phyloP scores from a whole-genome alignment of 768 basidiomycete species.

The Cubamyces lactineus region DNA sequence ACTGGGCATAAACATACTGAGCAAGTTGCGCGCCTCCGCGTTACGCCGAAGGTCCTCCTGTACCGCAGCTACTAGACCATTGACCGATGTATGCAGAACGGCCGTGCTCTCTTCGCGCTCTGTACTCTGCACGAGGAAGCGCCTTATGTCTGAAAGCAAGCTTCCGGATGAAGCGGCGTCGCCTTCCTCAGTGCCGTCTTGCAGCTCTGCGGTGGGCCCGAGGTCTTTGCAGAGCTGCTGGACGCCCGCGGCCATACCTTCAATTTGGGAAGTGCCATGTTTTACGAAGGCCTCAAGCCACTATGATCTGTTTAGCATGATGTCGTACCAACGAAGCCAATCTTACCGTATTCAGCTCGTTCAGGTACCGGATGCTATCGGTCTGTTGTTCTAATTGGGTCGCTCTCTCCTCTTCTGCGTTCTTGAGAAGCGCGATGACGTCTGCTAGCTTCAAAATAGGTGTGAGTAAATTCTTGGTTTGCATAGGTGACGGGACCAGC shows the following conservation, averaged over 20 bases:
- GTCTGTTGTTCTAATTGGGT: constrained; percentile 65
- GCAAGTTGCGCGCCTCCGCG: constrained; percentile 44
- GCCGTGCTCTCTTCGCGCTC: constrained; percentile 37
- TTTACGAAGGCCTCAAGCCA: constrained; percentile 88
- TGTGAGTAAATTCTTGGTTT: background rate
- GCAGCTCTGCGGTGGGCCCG: constrained; percentile 37
- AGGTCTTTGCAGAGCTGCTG: constrained; percentile 62
- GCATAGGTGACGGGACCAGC: background rate
- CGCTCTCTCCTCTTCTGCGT: constrained; percentile 50
- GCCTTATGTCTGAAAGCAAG: constrained; percentile 41
- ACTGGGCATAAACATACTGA: constrained; percentile 34
- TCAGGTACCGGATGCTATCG: constrained; percentile 77
- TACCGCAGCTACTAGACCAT: constrained; percentile 42
- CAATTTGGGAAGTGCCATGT: constrained; percentile 73
- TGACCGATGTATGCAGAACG: constrained; percentile 39
- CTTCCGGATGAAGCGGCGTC: constrained; percentile 28
- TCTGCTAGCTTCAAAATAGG: constrained; percentile 40
- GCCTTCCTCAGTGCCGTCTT: constrained; percentile 27
- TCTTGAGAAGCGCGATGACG: constrained; percentile 51
- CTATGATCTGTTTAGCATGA: constrained; percentile 37
- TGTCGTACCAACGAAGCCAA: background rate
- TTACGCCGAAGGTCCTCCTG: constrained; percentile 45
- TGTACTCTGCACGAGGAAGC: constrained; percentile 39
- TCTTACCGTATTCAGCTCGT: constrained; percentile 73
- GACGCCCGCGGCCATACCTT: constrained; percentile 59